Evolutionary conservation across 345 rosid genomes (phyloP).

Genomic region (Melaleuca quinquenervia): DNA sequence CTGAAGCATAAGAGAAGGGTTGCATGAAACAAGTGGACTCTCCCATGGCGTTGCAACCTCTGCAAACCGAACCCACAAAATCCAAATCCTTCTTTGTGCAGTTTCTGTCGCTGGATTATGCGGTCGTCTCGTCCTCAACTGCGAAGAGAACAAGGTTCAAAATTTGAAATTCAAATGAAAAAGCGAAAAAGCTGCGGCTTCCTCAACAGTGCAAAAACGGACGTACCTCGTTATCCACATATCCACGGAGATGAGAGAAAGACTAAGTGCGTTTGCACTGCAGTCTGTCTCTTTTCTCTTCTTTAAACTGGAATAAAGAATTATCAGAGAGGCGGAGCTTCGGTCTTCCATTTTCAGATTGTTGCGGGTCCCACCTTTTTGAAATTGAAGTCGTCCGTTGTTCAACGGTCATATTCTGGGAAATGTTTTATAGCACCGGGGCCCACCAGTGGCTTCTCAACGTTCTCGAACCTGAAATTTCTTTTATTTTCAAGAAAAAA

Average conservation of each 20-base stretch:
- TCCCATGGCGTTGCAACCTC: not conserved
- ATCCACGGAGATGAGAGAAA: not conserved
- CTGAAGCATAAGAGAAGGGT: conserved; percentile 15
- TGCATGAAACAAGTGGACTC: conserved; percentile 4
- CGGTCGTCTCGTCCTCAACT: not conserved
- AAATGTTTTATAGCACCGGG: not conserved
- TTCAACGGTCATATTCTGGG: not conserved
- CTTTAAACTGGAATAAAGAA: not conserved
- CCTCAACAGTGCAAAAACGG: not conserved
- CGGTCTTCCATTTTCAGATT: not conserved
- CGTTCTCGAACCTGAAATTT: not conserved
- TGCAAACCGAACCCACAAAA: not conserved
- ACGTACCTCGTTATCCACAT: not conserved
- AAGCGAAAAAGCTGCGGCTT: not conserved
- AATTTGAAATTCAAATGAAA: conserved; percentile 3
- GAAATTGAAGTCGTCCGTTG: not conserved
- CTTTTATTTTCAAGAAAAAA: not conserved
- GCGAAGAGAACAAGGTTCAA: not conserved
- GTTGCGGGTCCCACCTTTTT: not conserved
- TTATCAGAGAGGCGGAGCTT: not conserved
- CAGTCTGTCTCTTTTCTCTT: not conserved
- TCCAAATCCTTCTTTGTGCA: not conserved
- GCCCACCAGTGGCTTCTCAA: not conserved
- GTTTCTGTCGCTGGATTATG: not conserved
- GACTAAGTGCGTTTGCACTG: not conserved